These are phyloP conservation scores for Penicillium chermesinum DNA, from an alignment of 495 filamentous ascomycete genomes.

Conservation along the genomic window DNA sequence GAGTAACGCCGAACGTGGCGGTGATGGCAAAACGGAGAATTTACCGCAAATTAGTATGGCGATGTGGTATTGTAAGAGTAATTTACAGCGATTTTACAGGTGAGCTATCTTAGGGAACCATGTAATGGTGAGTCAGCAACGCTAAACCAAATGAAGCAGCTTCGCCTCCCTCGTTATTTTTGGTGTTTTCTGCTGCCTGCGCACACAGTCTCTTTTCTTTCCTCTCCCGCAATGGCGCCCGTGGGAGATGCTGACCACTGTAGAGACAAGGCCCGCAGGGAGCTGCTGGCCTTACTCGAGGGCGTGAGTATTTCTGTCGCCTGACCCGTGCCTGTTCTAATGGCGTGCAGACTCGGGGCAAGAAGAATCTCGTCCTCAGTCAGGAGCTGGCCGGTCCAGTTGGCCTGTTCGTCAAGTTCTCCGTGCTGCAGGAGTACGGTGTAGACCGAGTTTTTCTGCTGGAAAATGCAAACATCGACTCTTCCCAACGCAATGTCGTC, in stretches of 20 bases:
- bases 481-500: conserved; percentile 89
- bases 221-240: conserved; percentile 51
- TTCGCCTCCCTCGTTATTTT: conserved; percentile 20
- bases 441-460: conserved; percentile 95
- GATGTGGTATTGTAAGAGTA: neutral
- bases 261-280: conserved; percentile 75
- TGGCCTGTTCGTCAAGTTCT: conserved; percentile 89
- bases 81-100: conserved; percentile 16
- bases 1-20: conserved; percentile 1
- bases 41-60: neutral
- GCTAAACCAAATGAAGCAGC: conserved; percentile 15
- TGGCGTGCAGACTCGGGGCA: conserved; percentile 75
- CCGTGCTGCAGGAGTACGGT: conserved; percentile 84
- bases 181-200: conserved; percentile 18
- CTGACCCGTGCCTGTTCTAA: conserved; percentile 14
- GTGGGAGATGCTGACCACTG: conserved; percentile 75
- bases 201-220: conserved; percentile 12
- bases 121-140: conserved; percentile 6
- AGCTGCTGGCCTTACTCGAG: conserved; percentile 81
- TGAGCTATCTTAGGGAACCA: neutral
- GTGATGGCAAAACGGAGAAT: neutral
- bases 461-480: conserved; percentile 89
- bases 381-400: conserved; percentile 83
- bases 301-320: conserved; percentile 66
- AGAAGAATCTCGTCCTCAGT: conserved; percentile 97